Base-by-base conservation (phyloP, 306 rosid genomes). In the Mucuna pruriens region DNA sequence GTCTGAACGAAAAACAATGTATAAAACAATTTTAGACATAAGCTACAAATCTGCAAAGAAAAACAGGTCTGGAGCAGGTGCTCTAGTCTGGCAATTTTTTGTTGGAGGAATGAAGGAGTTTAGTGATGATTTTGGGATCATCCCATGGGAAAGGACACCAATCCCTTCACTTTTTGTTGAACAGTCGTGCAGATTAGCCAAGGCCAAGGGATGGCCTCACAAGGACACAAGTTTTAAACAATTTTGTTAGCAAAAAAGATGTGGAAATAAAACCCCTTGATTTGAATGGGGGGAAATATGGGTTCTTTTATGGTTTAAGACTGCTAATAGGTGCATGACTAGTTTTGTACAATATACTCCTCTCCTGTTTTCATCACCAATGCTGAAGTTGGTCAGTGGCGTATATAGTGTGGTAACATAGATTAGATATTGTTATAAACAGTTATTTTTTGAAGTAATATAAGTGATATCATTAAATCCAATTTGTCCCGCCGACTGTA, bases 1-100 rank as follows among this genome's bases (percentile, higher is more conserved):
- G 48, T 23, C 89, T 0, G 86, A 96, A 75, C 85, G 96, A 19
- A 95, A 92, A 52, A 87, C 45, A 62, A 89, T 93, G 85, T 90
- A 87, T 80, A 74, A 29, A 85, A 80, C 85, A 25, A 89, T 96
- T 81, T 72, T 85, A 6, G 94, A 93, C 73, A 68, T 88, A 57
- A 82, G 82, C 73, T 83, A 89, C 91, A 92, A 92, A 82, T 93
- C 97, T 74, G 99, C 98, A 1, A 93, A 85, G 94, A 92, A 55
- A 71, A 90, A 79, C 17, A 33, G 75, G 78, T 80, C 99, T 13
- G 98, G 99, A 34, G 92, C 97, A 4, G 99, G 99, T 20, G 86
- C 94, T 73, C 82, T 95, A 31, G 89, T 90, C 34, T 93, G 99
- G 99, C 99, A 96, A 86, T 88, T 93, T 64, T 75, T 96, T 8